Conservation (phyloP, 192 early-diverging fungal genomes). For the Gonapodya prolifera region DNA sequence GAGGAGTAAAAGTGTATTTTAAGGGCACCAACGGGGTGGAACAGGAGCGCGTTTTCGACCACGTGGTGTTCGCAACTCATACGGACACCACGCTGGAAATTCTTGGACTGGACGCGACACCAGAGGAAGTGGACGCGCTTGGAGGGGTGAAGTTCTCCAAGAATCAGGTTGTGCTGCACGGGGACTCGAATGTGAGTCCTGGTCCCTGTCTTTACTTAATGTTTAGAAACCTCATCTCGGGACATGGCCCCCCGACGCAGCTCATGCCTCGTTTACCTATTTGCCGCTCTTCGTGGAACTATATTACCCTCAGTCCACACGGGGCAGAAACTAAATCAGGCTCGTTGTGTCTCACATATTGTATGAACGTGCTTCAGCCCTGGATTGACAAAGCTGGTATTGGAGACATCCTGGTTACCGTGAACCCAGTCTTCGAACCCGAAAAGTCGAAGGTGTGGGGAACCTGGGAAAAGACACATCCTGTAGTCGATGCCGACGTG, state of each 20-base stretch:
- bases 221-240: conserved; percentile 4
- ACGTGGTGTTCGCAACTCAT: conserved; percentile 47
- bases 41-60: conserved; percentile 25
- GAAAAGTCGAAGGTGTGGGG: conserved; percentile 22
- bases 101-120: conserved; percentile 32
- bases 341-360: conserved; percentile 42
- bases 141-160: conserved; percentile 26
- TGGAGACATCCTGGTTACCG: conserved; percentile 41
- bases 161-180: conserved; percentile 40
- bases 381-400: conserved; percentile 22
- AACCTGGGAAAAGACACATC: conserved; percentile 36
- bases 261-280: conserved; percentile 36
- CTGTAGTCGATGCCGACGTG: conserved; percentile 20
- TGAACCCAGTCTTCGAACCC: conserved; percentile 43
- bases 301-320: conserved; percentile 26
- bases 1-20: conserved; percentile 10
- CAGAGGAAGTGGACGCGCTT: conserved; percentile 30
- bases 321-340: conserved; percentile 13
- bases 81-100: conserved; percentile 40
- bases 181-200: conserved; percentile 23
- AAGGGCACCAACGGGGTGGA: conserved; percentile 19
- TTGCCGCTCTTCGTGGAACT: conserved; percentile 48
- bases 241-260: background rate
- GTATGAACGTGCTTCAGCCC: conserved; percentile 49
- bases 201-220: background rate